Evolutionary conservation across 2,329 filamentous ascomycete species (phyloP), one percentile per base, ranked within the genome.

Genomic region (Trichoderma oligosporum): DNA sequence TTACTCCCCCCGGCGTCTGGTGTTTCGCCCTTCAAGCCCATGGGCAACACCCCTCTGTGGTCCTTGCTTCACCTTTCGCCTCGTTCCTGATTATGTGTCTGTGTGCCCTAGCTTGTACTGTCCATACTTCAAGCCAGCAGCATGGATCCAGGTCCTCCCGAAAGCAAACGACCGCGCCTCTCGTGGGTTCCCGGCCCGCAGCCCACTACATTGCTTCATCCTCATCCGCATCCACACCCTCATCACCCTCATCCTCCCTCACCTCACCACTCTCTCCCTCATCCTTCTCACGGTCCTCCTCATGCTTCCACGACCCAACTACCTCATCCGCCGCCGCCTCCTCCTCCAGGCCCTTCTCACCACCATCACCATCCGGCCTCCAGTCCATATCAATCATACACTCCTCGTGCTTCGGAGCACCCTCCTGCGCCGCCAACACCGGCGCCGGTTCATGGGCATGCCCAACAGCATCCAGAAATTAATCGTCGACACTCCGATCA

Each of bases 141-240:
- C 77, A 85, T 85, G 82, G 82, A 85, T 74, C 74, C 74, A 75
- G 79, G 75, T 72, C 78, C 71, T 73, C 80, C 80, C 67, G 81
- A 84, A 67, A 73, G 71, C 68, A 85, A 85, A 76, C 81, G 82
- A 68, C 79, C 78, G 70, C 81, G 82, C 73, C 74, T 84, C 64
- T 73, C 78, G n/a, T n/a, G n/a, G 69, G 75, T 71, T 61, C 75
- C 76, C 68, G 72, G 74, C 70, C 71, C 72, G 64, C 75, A 74
- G 72, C 72, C 75, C 72, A 71, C 76, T 66, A 76, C 78, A 63
- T 71, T 80, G 60, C 76, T 76, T 66, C 74, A 74, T 68, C 75
- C 74, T 62, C 71, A 73, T 67, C 60, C 55, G 53, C 51, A 60
- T 57, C 22, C 27, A 67, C 74, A 73, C 60, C 70, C 72, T 66